phyloP scores from a whole-genome alignment of 179 eudicot species.

The Monotropa hypopitys region DNA sequence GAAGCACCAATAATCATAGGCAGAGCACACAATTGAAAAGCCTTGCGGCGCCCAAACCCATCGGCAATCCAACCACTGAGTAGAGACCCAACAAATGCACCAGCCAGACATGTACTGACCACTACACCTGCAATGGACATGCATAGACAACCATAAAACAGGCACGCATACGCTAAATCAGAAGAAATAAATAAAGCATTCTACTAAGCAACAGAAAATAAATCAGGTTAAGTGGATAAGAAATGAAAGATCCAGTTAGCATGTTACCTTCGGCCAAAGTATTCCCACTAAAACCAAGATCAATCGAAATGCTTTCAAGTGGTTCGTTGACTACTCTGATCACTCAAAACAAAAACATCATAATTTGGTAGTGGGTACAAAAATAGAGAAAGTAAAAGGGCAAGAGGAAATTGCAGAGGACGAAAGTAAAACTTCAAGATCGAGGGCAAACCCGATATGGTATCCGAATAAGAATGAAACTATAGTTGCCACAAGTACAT shows the following conservation, averaged over 20 bases:
- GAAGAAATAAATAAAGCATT: not conserved
- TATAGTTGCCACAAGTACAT: constrained; percentile 60
- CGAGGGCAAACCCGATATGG: constrained; percentile 64
- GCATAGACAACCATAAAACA: constrained; percentile 9
- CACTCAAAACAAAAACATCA: constrained; percentile 6
- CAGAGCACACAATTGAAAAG: constrained; percentile 77
- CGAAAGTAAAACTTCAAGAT: constrained; percentile 1
- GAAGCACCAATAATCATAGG: constrained; percentile 82
- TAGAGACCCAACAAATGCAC: constrained; percentile 77
- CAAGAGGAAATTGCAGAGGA: constrained; percentile 13
- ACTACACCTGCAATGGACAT: constrained; percentile 37
- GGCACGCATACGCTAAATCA: not conserved
- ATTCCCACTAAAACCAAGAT: constrained; percentile 73
- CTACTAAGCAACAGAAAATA: not conserved
- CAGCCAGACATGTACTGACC: constrained; percentile 76
- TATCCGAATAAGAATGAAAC: constrained; percentile 74
- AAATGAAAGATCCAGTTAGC: not conserved
- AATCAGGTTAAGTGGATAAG: not conserved
- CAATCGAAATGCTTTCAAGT: constrained; percentile 69
- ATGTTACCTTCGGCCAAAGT: constrained; percentile 80
- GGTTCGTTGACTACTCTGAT: constrained; percentile 86
- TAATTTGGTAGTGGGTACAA: not conserved
- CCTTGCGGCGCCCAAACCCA: constrained; percentile 74
- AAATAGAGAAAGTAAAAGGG: not conserved
- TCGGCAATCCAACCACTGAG: constrained; percentile 86